phyloP scores from a whole-genome alignment of 2,329 filamentous ascomycete genomes.

The Cryphonectria japonica region DNA sequence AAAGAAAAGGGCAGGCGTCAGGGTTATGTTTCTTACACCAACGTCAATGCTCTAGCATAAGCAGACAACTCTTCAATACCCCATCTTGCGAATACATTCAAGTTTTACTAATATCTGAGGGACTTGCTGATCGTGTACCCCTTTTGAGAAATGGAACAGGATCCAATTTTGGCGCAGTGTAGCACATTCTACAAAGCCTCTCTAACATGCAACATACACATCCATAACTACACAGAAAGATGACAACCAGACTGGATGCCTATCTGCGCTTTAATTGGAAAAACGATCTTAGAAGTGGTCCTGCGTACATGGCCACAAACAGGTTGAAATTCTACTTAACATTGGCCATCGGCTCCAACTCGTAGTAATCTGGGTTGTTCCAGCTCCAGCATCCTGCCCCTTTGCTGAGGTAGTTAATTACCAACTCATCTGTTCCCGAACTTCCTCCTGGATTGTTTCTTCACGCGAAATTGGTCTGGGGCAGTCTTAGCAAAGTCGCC shows the following conservation, averaged over 20 bases:
- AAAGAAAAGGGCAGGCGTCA: slow-evolving; percentile 13
- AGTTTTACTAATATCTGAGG: background rate
- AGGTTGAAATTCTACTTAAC: no score
- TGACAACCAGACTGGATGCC: background rate
- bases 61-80: slow-evolving; percentile 4
- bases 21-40: background rate
- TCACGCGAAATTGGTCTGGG: background rate
- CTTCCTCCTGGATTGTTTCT: background rate
- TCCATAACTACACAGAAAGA: background rate
- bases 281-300: background rate
- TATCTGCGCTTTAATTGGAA: background rate
- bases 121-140: background rate
- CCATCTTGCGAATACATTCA: background rate
- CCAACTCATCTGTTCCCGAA: no score
- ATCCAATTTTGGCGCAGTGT: background rate
- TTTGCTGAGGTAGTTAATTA: background rate
- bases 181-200: background rate
- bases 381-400: background rate
- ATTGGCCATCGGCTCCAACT: background rate
- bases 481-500: background rate
- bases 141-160: background rate
- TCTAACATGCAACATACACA: background rate
- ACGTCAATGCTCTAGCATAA: background rate
- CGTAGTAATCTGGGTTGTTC: no score
- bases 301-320: background rate